Evolutionary conservation across 306 rosid genomes (phyloP).

Genomic region (Lablab purpureus): DNA sequence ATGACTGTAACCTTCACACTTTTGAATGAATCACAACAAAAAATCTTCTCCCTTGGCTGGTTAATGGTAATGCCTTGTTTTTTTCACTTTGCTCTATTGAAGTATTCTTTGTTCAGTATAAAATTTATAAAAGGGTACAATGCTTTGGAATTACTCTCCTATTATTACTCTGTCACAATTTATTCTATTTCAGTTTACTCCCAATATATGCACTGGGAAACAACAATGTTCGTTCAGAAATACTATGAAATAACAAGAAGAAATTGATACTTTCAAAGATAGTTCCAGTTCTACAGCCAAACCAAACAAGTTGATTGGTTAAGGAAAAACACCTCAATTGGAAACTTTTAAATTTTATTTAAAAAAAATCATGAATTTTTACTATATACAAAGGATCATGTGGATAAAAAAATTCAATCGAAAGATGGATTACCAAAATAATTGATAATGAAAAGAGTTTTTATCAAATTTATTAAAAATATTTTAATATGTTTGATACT

Average conservation of each 20-base stretch:
- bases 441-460: no score
- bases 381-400: no score
- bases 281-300: no score
- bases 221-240: not conserved
- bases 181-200: not conserved
- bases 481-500: no score
- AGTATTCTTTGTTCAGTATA: not conserved
- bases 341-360: no score
- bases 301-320: no score
- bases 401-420: no score
- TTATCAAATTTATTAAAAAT: no score
- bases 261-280: no score
- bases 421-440: no score
- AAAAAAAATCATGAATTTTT: no score
- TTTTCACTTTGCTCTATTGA: not conserved
- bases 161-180: not conserved
- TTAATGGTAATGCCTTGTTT: not conserved
- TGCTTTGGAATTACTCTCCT: not conserved
- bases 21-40: not conserved
- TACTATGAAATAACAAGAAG: not conserved
- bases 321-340: no score
- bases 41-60: slow-evolving; percentile 1
- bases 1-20: not conserved
- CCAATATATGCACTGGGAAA: not conserved
- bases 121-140: not conserved